These are phyloP conservation scores for Platanus orientalis DNA, from an alignment of 164 flowering plant genomes.

Conservation along the genomic window DNA sequence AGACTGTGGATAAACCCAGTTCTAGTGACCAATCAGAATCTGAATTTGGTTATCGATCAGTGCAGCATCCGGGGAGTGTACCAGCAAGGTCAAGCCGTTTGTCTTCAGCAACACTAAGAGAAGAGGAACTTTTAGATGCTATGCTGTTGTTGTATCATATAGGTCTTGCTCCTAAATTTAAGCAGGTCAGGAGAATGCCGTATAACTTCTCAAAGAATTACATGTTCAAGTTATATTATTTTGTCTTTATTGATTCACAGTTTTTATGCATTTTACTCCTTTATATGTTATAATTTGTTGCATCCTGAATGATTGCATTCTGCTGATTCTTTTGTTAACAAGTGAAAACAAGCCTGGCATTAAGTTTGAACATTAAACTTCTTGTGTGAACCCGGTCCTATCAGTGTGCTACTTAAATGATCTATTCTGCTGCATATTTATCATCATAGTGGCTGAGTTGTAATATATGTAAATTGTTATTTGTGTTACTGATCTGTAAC, in stretches of 20 bases:
- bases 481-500: too few species aligned
- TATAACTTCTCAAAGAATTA: neutral
- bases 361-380: too few species aligned
- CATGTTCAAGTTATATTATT: neutral
- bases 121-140: conserved; percentile 86
- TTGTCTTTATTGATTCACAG: neutral
- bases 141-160: conserved; percentile 78
- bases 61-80: conserved; percentile 46
- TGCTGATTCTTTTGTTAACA: neutral
- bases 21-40: conserved; percentile 78
- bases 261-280: neutral
- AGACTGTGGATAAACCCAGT: conserved; percentile 84
- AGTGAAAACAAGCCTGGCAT: too few species aligned
- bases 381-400: too few species aligned
- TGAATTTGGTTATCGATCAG: conserved; percentile 50
- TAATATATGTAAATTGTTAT: too few species aligned
- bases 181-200: conserved; percentile 52
- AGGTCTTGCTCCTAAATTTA: conserved; percentile 85
- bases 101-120: conserved; percentile 59
- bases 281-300: neutral
- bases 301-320: neutral
- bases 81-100: conserved; percentile 35
- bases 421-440: too few species aligned
- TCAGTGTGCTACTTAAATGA: too few species aligned
- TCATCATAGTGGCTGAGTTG: too few species aligned